Evolutionary conservation across 2,329 filamentous ascomycete species (phyloP).

Genomic region (Ophiostoma himal-ulmi): DNA sequence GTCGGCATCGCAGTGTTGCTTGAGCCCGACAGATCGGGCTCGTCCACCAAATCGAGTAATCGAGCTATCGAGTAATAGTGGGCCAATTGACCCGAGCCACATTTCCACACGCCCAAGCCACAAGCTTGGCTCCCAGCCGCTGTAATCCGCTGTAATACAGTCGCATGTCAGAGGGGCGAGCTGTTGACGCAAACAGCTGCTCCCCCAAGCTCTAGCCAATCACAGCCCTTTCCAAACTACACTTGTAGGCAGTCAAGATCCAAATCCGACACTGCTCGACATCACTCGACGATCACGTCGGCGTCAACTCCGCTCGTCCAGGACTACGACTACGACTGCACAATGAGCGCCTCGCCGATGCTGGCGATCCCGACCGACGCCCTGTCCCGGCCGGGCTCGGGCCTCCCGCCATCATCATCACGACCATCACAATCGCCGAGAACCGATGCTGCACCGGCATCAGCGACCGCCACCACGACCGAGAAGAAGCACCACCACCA

Average conservation of each 20-base stretch:
- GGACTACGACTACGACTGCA: slow-evolving; percentile 4
- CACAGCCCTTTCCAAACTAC: background rate
- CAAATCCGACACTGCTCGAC: background rate
- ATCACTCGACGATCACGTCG: background rate
- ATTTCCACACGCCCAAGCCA: background rate
- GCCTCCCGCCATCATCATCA: slow-evolving; percentile 14
- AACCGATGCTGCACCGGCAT: slow-evolving; percentile 16
- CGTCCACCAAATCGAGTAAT: background rate
- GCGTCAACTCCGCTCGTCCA: background rate
- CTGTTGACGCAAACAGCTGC: slow-evolving; percentile 3
- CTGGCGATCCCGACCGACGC: slow-evolving; percentile 38
- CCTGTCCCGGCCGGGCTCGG: slow-evolving; percentile 23
- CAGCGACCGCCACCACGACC: background rate
- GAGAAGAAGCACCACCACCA: slow-evolving; percentile 8
- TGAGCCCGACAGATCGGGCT: background rate
- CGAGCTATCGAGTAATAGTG: background rate
- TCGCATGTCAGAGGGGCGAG: background rate
- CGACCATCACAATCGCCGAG: slow-evolving; percentile 16
- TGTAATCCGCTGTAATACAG: background rate
- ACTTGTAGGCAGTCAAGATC: background rate
- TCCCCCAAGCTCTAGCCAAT: background rate
- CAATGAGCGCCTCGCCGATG: slow-evolving; percentile 45
- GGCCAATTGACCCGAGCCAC: background rate
- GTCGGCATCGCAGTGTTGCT: background rate
- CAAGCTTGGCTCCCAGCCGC: background rate